Conservation (phyloP, 2,329 filamentous ascomycete genomes). For the Aspergillus fijiensis region DNA sequence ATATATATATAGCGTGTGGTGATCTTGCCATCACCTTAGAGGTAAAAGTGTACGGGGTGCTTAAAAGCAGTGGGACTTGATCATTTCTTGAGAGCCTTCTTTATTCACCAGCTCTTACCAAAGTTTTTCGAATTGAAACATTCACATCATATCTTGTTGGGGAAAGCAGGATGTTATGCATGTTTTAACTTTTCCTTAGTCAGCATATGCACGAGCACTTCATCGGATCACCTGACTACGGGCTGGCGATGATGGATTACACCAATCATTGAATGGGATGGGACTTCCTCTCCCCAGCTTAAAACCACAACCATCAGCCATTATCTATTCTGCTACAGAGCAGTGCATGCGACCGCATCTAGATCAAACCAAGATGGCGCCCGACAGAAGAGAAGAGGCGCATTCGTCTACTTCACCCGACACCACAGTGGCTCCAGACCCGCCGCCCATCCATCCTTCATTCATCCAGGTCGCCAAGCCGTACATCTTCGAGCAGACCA, state of each 20-base stretch:
- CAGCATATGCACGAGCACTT: neutral
- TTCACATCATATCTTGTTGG: no score
- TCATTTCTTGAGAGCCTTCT: no score
- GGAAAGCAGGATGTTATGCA: no score
- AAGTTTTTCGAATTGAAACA: no score
- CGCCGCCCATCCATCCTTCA: conserved; percentile 58
- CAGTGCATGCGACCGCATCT: neutral
- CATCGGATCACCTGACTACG: neutral
- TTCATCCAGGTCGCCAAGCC: conserved; percentile 67
- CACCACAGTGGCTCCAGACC: conserved; percentile 16
- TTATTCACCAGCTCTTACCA: no score
- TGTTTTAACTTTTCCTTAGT: neutral
- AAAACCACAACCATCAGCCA: neutral
- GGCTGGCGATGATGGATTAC: neutral
- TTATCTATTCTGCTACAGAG: neutral
- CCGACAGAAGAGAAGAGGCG: conserved; percentile 22
- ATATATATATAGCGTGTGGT: no score
- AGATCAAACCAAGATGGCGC: conserved; percentile 18
- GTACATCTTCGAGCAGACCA: conserved; percentile 78
- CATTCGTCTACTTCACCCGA: conserved; percentile 16
- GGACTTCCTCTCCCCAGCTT: neutral
- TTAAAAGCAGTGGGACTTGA: no score
- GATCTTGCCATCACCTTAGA: no score
- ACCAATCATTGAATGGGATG: neutral
- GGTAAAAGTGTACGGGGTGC: no score